Evolutionary conservation across 1,284 basidiomycete species (phyloP), one percentile per base, ranked within the genome.

Genomic region (Xerocomus amazonicus): DNA sequence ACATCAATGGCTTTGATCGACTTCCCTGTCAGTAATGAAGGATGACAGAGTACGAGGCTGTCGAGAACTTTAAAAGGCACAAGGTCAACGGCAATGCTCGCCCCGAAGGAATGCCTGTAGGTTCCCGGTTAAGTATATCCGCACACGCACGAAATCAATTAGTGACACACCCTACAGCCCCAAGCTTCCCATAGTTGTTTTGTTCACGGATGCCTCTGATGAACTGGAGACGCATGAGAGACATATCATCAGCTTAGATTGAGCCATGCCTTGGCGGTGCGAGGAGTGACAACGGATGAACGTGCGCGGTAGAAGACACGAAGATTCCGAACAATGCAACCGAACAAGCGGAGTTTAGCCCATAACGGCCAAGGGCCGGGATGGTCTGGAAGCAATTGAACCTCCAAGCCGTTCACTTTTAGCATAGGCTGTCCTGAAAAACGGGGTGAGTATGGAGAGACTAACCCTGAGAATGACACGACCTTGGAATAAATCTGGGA

Each of bases 401-500:
- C 46, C n/a, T 62, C 61, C 45, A 79, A 56, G 9, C 69, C 53
- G 8, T 71, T 59, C 2, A 60, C 59, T n/a, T 58, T 60, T 37
- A 79, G 43, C 4, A 71, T 54, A 5, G 78, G 78, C 10, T 57
- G 63, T 9, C 78, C 79, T 78, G 44, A 19, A 47, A 36, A 23
- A 26, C 8, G 12, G 19, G 26, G n/a, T 48, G 27, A 39, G 43
- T 26, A 23, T 7, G 29, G 16, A 38, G 10, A 26, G 4, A 13
- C 12, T 14, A 4, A 9, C 13, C 27, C 44, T 10, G 28, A 33
- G 12, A 36, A 39, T 31, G 41, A n/a, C 12, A 50, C 27, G 37
- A 76, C 77, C 77, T 47, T 67, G 59, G 53, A 78, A 80, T 32
- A 74, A 51, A 59, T 81, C 77, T 6, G 80, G 80, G 16, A 84